Evolutionary conservation across 2,329 filamentous ascomycete genomes (phyloP).

Genomic region (Arthrobotrys entomopaga): DNA sequence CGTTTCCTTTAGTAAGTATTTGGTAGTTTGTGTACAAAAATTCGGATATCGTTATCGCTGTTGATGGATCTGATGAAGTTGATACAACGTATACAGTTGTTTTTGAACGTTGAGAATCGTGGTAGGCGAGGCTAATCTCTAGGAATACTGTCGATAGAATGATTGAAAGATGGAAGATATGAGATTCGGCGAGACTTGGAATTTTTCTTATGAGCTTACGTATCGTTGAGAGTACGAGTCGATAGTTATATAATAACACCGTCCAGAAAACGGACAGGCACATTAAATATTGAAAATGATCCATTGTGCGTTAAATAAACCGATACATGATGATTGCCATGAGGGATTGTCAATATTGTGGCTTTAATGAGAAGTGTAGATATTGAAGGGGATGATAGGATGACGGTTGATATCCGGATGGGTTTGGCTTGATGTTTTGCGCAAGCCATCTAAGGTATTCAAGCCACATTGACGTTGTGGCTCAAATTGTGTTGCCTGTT

Average conservation of each 20-base stretch:
- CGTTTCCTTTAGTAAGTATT: background rate
- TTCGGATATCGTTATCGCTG: background rate
- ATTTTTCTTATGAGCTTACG: too few species aligned
- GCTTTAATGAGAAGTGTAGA: slow-evolving; percentile 10
- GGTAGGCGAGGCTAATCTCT: slow-evolving; percentile 12
- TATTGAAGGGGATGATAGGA: background rate
- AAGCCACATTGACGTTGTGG: slow-evolving; percentile 25
- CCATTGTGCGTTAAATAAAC: too few species aligned
- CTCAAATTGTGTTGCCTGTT: slow-evolving; percentile 27
- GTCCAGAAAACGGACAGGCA: too few species aligned
- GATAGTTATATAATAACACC: too few species aligned
- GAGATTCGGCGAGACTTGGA: slow-evolving; percentile 28
- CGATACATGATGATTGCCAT: too few species aligned
- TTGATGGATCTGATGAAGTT: slow-evolving; percentile 3
- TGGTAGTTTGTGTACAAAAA: background rate
- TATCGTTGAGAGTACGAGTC: too few species aligned
- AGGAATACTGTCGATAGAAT: slow-evolving; percentile 19
- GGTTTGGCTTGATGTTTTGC: slow-evolving; percentile 25
- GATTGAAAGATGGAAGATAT: slow-evolving; percentile 31
- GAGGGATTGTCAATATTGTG: background rate
- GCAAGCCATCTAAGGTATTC: slow-evolving; percentile 30
- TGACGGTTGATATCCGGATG: too few species aligned
- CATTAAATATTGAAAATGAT: too few species aligned
- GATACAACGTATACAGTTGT: too few species aligned
- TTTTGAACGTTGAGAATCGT: slow-evolving; percentile 10